These are phyloP conservation scores for Parascedosporium putredinis DNA, from an alignment of 2,329 filamentous ascomycete genomes.

Conservation along the genomic window DNA sequence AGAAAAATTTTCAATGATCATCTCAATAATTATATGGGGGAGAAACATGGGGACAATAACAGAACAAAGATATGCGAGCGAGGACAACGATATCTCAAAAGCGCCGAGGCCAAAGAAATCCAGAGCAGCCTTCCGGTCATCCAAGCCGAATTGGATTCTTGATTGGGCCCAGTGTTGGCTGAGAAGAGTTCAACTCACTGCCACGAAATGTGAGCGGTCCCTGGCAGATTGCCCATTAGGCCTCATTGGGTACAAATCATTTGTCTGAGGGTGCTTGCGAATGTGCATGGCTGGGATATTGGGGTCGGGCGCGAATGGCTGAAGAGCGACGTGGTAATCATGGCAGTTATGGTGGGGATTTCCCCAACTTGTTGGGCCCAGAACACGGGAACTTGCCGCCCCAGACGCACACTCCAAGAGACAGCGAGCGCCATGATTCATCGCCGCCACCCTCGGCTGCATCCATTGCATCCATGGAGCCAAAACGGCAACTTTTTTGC, in stretches of 20 bases:
- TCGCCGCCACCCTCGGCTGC: background rate
- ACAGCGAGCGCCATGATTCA: too few species aligned
- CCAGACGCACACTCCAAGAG: background rate
- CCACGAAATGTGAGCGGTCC: background rate
- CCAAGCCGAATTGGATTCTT: too few species aligned
- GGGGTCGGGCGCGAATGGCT: background rate
- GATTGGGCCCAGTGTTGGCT: background rate
- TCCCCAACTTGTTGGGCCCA: background rate
- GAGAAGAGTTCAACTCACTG: background rate
- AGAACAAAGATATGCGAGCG: too few species aligned
- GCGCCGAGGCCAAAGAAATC: too few species aligned
- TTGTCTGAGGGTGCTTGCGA: background rate
- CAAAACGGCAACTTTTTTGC: too few species aligned
- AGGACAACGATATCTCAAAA: too few species aligned
- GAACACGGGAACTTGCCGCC: background rate
- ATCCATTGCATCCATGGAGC: too few species aligned
- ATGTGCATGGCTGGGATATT: slow-evolving; percentile 1
- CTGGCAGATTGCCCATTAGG: background rate
- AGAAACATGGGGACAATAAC: too few species aligned
- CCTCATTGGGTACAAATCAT: slow-evolving; percentile 1
- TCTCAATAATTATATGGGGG: too few species aligned
- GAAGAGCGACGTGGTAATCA: too few species aligned
- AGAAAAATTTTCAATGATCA: too few species aligned
- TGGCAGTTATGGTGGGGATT: background rate
- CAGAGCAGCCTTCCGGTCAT: too few species aligned